These are phyloP conservation scores for Pleurotus tuber-regium DNA, from an alignment of 768 basidiomycete genomes.

Conservation along the genomic window DNA sequence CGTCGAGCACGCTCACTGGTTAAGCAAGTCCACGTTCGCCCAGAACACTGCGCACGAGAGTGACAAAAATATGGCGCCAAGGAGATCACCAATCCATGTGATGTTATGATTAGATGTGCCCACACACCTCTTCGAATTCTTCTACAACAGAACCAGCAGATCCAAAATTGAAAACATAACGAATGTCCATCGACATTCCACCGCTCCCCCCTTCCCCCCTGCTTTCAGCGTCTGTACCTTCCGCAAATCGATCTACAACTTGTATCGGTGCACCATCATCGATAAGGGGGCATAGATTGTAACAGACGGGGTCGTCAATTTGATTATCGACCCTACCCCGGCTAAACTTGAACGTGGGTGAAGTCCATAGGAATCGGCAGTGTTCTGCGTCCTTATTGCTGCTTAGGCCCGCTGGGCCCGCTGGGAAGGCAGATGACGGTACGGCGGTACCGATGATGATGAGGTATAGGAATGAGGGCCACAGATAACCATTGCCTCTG, in stretches of 20 bases:
- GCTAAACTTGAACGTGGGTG: background rate
- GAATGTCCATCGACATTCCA: background rate
- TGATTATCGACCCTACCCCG: slow-evolving; percentile 2
- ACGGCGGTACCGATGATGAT: background rate
- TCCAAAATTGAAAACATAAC: slow-evolving; percentile 9
- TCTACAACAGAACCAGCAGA: background rate
- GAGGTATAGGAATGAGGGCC: slow-evolving; percentile 1
- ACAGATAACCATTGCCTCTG: slow-evolving; percentile 3
- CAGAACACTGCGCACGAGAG: background rate
- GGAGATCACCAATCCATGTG: background rate
- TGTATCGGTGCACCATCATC: slow-evolving; percentile 1
- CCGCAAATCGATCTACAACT: slow-evolving; percentile 4
- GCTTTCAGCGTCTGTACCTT: background rate
- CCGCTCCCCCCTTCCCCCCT: background rate
- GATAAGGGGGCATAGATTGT: slow-evolving; percentile 5
- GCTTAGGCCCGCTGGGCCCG: background rate
- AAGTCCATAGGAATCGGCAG: background rate
- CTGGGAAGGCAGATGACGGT: background rate
- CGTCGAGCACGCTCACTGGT: background rate
- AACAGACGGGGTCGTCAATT: background rate
- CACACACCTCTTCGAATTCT: slow-evolving; percentile 4
- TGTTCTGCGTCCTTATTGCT: background rate
- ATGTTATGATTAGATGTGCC: too few relatives aligned
- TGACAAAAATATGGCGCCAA: background rate
- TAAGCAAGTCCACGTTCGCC: slow-evolving; percentile 1